phyloP scores from a whole-genome alignment of 1,139 yeast genomes.

The Ashbya aceris region DNA sequence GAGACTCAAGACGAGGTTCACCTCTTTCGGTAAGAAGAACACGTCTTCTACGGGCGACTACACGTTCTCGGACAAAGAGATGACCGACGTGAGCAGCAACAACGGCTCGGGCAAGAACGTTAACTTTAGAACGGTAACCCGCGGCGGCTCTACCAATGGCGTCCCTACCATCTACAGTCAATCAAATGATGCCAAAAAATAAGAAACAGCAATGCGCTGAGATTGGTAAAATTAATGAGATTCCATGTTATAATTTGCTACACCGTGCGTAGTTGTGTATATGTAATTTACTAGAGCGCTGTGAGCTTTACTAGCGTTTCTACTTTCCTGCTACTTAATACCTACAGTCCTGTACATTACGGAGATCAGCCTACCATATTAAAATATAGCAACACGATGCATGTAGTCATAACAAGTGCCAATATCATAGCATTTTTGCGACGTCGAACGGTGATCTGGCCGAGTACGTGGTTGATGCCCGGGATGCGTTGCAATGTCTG shows the following conservation, averaged over 20 bases:
- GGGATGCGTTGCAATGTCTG: slow-evolving; percentile 63
- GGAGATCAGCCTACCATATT: slow-evolving; percentile 5
- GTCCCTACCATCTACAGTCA: not conserved
- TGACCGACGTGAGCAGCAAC: too few species aligned
- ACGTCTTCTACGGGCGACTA: not conserved
- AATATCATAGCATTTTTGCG: slow-evolving; percentile 82
- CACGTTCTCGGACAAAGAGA: not conserved
- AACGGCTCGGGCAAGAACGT: not conserved
- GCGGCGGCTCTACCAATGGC: not conserved
- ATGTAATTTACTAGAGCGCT: not conserved
- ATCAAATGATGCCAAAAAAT: too few species aligned
- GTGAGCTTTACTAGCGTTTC: not conserved
- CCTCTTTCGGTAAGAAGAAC: not conserved
- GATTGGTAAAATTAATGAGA: too few species aligned
- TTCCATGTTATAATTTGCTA: not conserved
- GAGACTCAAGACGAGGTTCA: not conserved
- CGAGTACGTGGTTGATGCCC: slow-evolving; percentile 67
- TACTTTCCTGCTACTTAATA: slow-evolving; percentile 28
- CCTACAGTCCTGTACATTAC: slow-evolving; percentile 14
- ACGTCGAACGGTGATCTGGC: slow-evolving; percentile 79
- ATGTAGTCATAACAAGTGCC: slow-evolving; percentile 61
- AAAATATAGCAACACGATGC: slow-evolving; percentile 64
- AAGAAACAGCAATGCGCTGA: too few species aligned
- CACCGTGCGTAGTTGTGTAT: not conserved
- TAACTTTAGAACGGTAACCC: not conserved